Percentiles rank a stretch among this genome's conserved stretches.
phyloP scores from a whole-genome alignment of 2,329 filamentous ascomycete species.

The Cladosporium phlei region DNA sequence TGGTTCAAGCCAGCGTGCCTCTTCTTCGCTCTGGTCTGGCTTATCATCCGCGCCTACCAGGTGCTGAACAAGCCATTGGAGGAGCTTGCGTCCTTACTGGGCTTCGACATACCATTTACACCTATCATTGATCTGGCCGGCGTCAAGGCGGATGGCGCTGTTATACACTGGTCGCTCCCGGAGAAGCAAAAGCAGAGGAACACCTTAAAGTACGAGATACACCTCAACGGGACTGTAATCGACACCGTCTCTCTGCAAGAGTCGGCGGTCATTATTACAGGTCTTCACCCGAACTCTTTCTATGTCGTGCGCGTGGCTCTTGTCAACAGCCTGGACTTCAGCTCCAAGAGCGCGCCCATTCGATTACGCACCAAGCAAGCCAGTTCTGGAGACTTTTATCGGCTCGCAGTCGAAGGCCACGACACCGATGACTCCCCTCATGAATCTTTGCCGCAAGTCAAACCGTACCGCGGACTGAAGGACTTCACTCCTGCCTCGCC shows the following conservation, averaged over 20 bases:
- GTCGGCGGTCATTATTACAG: constrained; percentile 85
- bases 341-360: constrained; percentile 79
- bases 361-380: constrained; percentile 66
- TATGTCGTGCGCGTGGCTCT: constrained; percentile 93
- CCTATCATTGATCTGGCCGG: constrained; percentile 87
- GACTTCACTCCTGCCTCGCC: constrained; percentile 56
- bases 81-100: constrained; percentile 82
- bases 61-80: constrained; percentile 88
- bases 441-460: constrained; percentile 49
- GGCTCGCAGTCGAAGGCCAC: constrained; percentile 23
- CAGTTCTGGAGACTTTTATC: constrained; percentile 41
- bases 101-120: constrained; percentile 85
- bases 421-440: constrained; percentile 40
- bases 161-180: constrained; percentile 76
- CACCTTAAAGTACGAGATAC: constrained; percentile 82
- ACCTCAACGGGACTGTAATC: constrained; percentile 78
- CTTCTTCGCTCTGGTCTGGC: constrained; percentile 27
- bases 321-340: constrained; percentile 86
- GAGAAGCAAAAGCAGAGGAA: constrained; percentile 48
- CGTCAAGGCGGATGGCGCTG: constrained; percentile 80
- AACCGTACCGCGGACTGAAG: constrained; percentile 42
- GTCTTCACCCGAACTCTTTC: constrained; percentile 77
- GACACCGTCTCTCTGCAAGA: constrained; percentile 78
- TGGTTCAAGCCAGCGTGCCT: constrained; percentile 22
- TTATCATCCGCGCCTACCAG: constrained; percentile 78